A percentile compares a stretch with the other conserved stretches of the same genome.
These are phyloP conservation scores for Ophiostoma fasciatum DNA, from an alignment of 2,329 filamentous ascomycete species.

Conservation along the genomic window DNA sequence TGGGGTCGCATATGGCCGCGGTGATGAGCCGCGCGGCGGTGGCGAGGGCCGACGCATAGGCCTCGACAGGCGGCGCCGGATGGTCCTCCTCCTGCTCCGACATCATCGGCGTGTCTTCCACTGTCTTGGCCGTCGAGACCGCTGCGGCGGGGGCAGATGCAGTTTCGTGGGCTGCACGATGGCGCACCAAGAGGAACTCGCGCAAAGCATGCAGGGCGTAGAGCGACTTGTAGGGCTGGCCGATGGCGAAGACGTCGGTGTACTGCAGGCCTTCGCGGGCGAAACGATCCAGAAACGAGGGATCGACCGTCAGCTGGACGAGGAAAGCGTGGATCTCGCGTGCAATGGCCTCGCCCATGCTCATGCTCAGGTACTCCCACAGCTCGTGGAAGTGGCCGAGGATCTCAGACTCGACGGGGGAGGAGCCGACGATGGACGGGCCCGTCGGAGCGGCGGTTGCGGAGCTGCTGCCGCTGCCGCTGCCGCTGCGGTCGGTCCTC, in stretches of 20 bases:
- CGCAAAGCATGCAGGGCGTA: conserved; percentile 57
- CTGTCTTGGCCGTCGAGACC: too few species aligned
- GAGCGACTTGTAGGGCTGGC: conserved; percentile 56
- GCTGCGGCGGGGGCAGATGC: too few species aligned
- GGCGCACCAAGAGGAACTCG: conserved; percentile 38
- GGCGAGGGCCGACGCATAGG: too few species aligned
- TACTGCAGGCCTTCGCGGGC: conserved; percentile 37
- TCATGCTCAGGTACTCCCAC: conserved; percentile 65
- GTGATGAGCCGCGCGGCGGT: conserved; percentile 40
- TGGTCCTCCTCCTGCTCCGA: too few species aligned
- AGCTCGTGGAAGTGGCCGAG: conserved; percentile 70
- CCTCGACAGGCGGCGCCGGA: too few species aligned
- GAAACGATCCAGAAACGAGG: conserved; percentile 44
- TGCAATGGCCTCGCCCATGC: conserved; percentile 53
- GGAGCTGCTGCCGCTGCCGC: too few species aligned
- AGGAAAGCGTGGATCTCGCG: conserved; percentile 60
- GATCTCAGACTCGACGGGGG: conserved; percentile 61
- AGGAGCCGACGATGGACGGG: conserved; percentile 38
- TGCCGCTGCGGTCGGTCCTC: too few species aligned
- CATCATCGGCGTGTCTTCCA: too few species aligned
- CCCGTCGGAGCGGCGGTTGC: too few species aligned
- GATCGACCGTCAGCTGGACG: conserved; percentile 52
- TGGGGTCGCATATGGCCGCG: conserved; percentile 42
- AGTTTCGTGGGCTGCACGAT: too few species aligned
- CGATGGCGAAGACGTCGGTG: conserved; percentile 49